phyloP scores from a whole-genome alignment of 2,329 filamentous ascomycete species.

The Seiridium cupressi region DNA sequence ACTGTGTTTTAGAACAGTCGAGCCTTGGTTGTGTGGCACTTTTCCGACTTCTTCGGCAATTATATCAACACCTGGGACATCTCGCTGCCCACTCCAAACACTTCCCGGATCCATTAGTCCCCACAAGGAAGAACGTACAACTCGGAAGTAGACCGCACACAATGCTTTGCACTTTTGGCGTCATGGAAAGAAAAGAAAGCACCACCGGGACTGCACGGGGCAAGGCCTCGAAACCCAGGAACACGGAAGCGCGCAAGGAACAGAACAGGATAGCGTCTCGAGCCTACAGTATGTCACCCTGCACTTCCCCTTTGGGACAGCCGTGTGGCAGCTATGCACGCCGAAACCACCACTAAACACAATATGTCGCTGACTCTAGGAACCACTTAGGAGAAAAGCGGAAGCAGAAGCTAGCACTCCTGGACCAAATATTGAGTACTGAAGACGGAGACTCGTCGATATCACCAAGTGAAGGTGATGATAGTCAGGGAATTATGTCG shows the following conservation, averaged over 20 bases:
- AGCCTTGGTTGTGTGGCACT: too few relatives aligned
- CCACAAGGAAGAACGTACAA: too few relatives aligned
- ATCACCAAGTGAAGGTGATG: background rate
- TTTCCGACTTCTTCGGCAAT: too few relatives aligned
- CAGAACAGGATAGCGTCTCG: conserved; percentile 7
- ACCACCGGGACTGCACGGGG: background rate
- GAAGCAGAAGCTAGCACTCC: conserved; percentile 5
- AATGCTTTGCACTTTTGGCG: background rate
- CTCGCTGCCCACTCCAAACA: background rate
- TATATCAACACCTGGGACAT: too few relatives aligned
- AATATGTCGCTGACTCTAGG: background rate
- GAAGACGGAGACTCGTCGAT: background rate
- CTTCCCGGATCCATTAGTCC: background rate
- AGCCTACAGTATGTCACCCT: conserved; percentile 1
- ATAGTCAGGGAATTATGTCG: background rate
- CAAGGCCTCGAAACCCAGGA: conserved; percentile 3
- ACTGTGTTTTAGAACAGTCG: too few relatives aligned
- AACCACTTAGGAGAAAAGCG: conserved; percentile 5
- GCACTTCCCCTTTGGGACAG: background rate
- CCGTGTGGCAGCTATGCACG: too few relatives aligned
- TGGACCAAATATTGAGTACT: conserved; percentile 2
- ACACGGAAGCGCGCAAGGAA: conserved; percentile 5
- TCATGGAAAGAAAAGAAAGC: background rate
- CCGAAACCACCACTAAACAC: background rate
- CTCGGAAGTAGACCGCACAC: too few relatives aligned